phyloP scores from a whole-genome alignment of 2,329 filamentous ascomycete genomes.

The Bipolaris cookei region DNA sequence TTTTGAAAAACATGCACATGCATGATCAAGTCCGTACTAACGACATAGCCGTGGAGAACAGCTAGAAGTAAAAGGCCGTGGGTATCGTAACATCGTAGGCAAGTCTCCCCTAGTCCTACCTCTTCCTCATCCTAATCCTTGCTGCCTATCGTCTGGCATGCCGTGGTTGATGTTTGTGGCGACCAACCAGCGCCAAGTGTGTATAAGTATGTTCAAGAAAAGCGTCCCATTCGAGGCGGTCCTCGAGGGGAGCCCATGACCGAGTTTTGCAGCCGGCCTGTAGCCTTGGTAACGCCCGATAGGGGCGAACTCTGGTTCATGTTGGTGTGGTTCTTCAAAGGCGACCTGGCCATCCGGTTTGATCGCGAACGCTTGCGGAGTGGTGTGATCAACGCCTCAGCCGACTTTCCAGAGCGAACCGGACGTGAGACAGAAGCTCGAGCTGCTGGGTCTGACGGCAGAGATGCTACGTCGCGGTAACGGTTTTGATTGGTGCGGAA shows the following conservation, averaged over 20 bases:
- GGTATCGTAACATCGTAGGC: constrained; percentile 46
- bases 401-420: constrained; percentile 48
- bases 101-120: constrained; percentile 20
- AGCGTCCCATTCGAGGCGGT: constrained; percentile 45
- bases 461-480: constrained; percentile 47
- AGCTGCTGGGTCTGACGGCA: constrained; percentile 46
- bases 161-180: neutral
- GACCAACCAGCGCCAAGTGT: constrained; percentile 11
- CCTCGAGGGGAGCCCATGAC: constrained; percentile 36
- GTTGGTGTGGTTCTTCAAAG: constrained; percentile 24
- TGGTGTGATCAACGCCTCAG: constrained; percentile 49
- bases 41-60: constrained; percentile 29
- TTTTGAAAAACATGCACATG: constrained; percentile 36
- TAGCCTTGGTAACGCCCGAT: constrained; percentile 39
- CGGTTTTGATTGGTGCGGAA: constrained; percentile 51
- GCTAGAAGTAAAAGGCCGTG: constrained; percentile 40
- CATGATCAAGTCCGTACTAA: constrained; percentile 36
- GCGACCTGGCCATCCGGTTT: constrained; percentile 35
- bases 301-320: constrained; percentile 36
- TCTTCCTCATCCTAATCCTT: constrained; percentile 18
- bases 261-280: constrained; percentile 35
- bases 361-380: constrained; percentile 45
- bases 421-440: constrained; percentile 47
- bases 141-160: constrained; percentile 22
- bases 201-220: constrained; percentile 32